phyloP scores from a whole-genome alignment of 345 rosid species.

The Linum lewisii region DNA sequence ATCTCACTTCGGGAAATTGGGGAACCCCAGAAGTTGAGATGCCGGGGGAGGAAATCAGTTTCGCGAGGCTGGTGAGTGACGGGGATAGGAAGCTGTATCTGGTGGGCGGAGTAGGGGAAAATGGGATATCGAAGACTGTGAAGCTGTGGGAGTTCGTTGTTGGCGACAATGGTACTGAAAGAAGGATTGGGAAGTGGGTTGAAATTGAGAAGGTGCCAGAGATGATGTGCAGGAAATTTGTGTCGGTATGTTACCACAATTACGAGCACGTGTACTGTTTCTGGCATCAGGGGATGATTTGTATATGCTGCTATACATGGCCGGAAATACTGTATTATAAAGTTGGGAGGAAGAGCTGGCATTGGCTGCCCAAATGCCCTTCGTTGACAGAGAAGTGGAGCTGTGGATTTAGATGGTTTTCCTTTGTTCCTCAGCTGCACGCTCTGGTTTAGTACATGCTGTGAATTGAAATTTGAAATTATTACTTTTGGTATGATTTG shows the following conservation, averaged over 20 bases:
- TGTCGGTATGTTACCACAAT: constrained; percentile 79
- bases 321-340: constrained; percentile 80
- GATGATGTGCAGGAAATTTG: constrained; percentile 63
- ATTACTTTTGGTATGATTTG: too few species aligned
- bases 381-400: constrained; percentile 81
- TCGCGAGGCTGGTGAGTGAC: constrained; percentile 55
- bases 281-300: constrained; percentile 76
- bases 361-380: constrained; percentile 83
- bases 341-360: constrained; percentile 69
- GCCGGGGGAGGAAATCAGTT: constrained; percentile 38
- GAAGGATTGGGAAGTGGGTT: constrained; percentile 40
- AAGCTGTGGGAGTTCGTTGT: constrained; percentile 52
- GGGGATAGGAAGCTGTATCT: constrained; percentile 43
- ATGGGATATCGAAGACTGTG: constrained; percentile 71
- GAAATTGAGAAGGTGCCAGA: constrained; percentile 65
- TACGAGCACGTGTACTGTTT: constrained; percentile 83
- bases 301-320: constrained; percentile 89
- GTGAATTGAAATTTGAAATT: too few species aligned
- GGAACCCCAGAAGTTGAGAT: constrained; percentile 25
- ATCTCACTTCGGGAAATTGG: constrained; percentile 42
- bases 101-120: constrained; percentile 74
- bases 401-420: constrained; percentile 91
- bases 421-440: constrained; percentile 62
- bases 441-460: constrained; percentile 36
- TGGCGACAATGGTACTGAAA: too few species aligned